A percentile compares a stretch with the other conserved stretches of the same genome.
phyloP scores from a whole-genome alignment of 1,284 basidiomycete genomes.

The Apiotrichum montevideense region DNA sequence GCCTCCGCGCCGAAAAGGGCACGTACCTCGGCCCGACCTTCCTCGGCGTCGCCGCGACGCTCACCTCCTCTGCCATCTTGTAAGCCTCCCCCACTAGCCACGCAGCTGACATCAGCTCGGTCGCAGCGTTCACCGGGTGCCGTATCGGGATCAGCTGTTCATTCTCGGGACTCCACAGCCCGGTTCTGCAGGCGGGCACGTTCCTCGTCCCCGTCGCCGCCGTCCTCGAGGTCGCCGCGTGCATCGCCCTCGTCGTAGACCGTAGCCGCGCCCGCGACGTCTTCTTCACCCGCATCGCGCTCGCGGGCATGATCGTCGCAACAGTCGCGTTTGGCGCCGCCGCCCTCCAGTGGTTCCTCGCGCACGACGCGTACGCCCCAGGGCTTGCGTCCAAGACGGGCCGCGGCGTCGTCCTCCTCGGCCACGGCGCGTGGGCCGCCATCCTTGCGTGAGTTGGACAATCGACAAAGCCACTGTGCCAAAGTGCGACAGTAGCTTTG shows the following conservation, averaged over 20 bases:
- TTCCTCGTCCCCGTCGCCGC: not conserved
- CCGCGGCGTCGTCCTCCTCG: not conserved
- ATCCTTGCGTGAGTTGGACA: not conserved
- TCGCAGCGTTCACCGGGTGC: not conserved
- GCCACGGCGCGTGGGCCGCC: constrained; percentile 1
- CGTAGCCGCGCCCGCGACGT: not conserved
- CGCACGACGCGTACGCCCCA: not conserved
- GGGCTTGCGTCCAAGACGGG: not conserved
- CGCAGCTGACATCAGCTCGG: not conserved
- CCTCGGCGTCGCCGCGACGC: not conserved
- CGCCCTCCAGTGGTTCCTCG: not conserved
- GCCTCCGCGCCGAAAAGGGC: not conserved
- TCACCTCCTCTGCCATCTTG: not conserved
- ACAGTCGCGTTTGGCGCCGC: not conserved
- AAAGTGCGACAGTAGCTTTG: too few species aligned
- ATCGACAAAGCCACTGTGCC: too few species aligned
- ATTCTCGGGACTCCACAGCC: not conserved
- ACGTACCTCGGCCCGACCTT: not conserved
- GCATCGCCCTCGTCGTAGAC: not conserved
- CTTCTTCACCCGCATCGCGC: not conserved
- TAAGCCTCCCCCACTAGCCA: not conserved
- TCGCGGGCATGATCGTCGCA: not conserved
- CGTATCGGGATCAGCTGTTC: not conserved
- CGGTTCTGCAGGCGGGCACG: not conserved
- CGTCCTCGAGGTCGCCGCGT: not conserved